Percentiles rank a stretch among this genome's conserved stretches.
phyloP scores from a whole-genome alignment of 371 early-diverging fungal genomes.

The Rhizopus arrhizus region DNA sequence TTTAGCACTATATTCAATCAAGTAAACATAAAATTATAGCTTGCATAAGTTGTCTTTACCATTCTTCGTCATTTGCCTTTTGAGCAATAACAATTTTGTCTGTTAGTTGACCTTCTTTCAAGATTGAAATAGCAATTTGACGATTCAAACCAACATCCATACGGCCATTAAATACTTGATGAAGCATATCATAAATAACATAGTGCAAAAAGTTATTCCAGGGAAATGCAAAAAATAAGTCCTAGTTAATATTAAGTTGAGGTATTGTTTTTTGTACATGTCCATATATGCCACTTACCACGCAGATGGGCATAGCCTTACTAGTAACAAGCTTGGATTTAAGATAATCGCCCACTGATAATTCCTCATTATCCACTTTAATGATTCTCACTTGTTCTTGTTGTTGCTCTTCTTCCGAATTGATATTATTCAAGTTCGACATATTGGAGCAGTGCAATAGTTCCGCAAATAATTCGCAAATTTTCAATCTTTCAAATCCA shows the following conservation, averaged over 20 bases:
- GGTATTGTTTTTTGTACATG: not conserved
- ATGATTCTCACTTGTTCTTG: slow-evolving; percentile 11
- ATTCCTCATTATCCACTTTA: not conserved
- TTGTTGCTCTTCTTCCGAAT: slow-evolving; percentile 20
- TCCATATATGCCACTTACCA: slow-evolving; percentile 27
- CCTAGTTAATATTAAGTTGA: slow-evolving; percentile 26
- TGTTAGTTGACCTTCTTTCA: slow-evolving; percentile 80
- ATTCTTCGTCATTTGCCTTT: slow-evolving; percentile 35
- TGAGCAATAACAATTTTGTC: slow-evolving; percentile 79
- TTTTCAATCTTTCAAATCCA: slow-evolving; percentile 89
- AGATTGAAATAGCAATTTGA: slow-evolving; percentile 73
- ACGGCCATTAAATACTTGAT: slow-evolving; percentile 88
- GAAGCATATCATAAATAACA: slow-evolving; percentile 93
- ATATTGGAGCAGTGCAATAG: slow-evolving; percentile 84
- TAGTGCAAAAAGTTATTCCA: slow-evolving; percentile 96
- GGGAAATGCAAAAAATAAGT: slow-evolving; percentile 85
- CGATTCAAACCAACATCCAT: slow-evolving; percentile 63
- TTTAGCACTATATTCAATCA: slow-evolving; percentile 42
- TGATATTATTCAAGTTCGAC: slow-evolving; percentile 60
- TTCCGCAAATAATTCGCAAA: slow-evolving; percentile 95
- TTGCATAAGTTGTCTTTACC: slow-evolving; percentile 22
- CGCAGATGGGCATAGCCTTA: slow-evolving; percentile 59
- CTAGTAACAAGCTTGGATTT: slow-evolving; percentile 67
- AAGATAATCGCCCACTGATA: slow-evolving; percentile 62
- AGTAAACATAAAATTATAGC: not conserved